A percentile compares a stretch with the other conserved stretches of the same genome.
Conservation (phyloP, 1,284 basidiomycete species). For the Pseudozyma flocculosa region DNA sequence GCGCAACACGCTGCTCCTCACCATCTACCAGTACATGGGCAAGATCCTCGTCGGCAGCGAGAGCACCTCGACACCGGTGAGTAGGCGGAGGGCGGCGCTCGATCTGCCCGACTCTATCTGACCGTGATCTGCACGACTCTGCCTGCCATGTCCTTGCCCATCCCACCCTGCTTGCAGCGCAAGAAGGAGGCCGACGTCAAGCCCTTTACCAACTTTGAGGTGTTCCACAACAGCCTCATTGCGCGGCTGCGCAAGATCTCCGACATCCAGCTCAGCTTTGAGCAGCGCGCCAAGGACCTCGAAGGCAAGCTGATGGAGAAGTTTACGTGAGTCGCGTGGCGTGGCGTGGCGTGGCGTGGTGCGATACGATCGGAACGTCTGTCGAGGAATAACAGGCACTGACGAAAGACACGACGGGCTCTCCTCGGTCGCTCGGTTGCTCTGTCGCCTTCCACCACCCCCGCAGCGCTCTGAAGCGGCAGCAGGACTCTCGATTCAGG, state of each 20-base stretch:
- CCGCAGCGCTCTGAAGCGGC: conserved; percentile 73
- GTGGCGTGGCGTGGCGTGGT: background rate
- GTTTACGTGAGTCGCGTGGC: conserved; percentile 63
- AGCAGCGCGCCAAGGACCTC: conserved; percentile 77
- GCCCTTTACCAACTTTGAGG: conserved; percentile 85
- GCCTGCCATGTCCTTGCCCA: no score
- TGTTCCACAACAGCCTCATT: conserved; percentile 94
- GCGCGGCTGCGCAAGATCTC: conserved; percentile 78
- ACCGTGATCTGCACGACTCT: no score
- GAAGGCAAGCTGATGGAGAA: conserved; percentile 73
- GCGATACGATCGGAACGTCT: no score
- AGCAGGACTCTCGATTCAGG: conserved; percentile 83
- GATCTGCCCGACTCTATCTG: no score
- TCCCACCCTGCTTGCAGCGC: no score
- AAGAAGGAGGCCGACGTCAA: conserved; percentile 70
- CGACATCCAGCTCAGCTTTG: conserved; percentile 80
- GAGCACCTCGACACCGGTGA: background rate
- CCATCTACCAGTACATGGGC: conserved; percentile 92
- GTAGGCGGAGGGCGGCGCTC: no score
- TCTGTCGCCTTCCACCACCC: no score
- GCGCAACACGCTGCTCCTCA: conserved; percentile 83
- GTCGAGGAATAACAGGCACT: no score
- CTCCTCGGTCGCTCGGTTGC: background rate
- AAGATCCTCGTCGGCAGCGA: conserved; percentile 70
- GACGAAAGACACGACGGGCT: no score